Conservation (phyloP, 805 yeast genomes). For the Millerozyma acaciae region DNA sequence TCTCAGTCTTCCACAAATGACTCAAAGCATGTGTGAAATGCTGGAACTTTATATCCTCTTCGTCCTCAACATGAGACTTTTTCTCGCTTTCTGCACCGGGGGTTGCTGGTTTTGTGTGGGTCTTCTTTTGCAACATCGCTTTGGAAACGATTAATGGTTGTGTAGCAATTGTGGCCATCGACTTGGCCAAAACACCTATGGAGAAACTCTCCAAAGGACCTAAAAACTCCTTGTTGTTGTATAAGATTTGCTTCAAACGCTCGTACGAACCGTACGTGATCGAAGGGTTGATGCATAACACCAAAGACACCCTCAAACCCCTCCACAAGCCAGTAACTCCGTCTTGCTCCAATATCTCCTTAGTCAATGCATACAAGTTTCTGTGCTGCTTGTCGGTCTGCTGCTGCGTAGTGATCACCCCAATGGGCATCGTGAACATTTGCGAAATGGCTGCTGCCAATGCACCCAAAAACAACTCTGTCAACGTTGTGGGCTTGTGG, state of each 20-base stretch:
- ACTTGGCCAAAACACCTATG: constrained; percentile 76
- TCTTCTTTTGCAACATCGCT: constrained; percentile 66
- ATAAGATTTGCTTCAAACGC: constrained; percentile 54
- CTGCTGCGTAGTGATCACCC: constrained; percentile 61
- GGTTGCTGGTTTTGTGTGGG: constrained; percentile 19
- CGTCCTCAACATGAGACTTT: constrained; percentile 13
- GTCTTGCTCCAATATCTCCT: constrained; percentile 55
- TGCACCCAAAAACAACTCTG: constrained; percentile 72
- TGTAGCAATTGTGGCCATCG: constrained; percentile 73
- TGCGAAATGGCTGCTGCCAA: constrained; percentile 81
- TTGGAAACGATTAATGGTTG: constrained; percentile 85
- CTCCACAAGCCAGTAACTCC: constrained; percentile 76
- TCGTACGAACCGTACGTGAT: constrained; percentile 83
- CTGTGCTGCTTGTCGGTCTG: constrained; percentile 49
- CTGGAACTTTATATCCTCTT: constrained; percentile 43
- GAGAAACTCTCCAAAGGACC: constrained; percentile 63
- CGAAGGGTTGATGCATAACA: constrained; percentile 77
- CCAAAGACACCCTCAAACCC: constrained; percentile 76
- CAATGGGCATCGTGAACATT: constrained; percentile 75
- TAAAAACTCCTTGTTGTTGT: constrained; percentile 39
- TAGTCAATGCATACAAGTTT: constrained; percentile 27
- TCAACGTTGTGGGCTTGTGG: constrained; percentile 49
- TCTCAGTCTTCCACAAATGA: constrained; percentile 62
- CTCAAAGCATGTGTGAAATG: constrained; percentile 61
- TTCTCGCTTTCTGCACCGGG: constrained; percentile 1